Evolutionary conservation across 192 early-diverging fungal genomes (phyloP).

Genomic region (Diversispora epigaea): DNA sequence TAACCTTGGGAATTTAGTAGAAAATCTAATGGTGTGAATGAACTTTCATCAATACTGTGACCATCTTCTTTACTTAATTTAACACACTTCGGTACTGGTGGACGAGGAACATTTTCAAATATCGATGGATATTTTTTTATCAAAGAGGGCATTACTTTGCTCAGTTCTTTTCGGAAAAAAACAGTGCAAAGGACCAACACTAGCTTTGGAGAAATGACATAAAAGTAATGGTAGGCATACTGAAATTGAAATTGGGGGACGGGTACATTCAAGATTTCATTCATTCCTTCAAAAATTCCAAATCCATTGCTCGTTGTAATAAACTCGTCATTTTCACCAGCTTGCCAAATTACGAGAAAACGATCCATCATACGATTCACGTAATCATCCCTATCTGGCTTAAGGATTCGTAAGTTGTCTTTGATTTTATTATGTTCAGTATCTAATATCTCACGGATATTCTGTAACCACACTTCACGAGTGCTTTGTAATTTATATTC

Average conservation of each 20-base stretch:
- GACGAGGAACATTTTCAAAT: conserved; percentile 13
- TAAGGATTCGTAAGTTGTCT: conserved; percentile 1
- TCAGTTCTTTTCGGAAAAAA: not conserved
- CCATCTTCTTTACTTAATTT: not conserved
- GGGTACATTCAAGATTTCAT: not conserved
- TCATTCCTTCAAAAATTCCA: conserved; percentile 37
- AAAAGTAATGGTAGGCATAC: conserved; percentile 34
- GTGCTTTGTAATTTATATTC: conserved; percentile 27
- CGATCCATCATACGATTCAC: not conserved
- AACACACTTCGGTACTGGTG: conserved; percentile 11
- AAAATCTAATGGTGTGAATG: not conserved
- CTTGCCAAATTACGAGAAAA: conserved; percentile 41
- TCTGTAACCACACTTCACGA: conserved; percentile 41
- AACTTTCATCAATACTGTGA: not conserved
- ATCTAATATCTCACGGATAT: conserved; percentile 39
- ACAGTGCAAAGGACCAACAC: conserved; percentile 31
- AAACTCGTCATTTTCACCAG: conserved; percentile 40
- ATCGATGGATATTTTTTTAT: not conserved
- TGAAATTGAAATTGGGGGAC: not conserved
- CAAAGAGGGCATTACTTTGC: too few species aligned
- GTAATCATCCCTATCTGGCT: conserved; percentile 9
- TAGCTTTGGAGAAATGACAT: conserved; percentile 41
- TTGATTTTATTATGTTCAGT: conserved; percentile 27
- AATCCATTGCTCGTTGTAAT: conserved; percentile 39
- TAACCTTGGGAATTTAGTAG: not conserved